Base-by-base conservation (phyloP, 2,329 filamentous ascomycete species). In the Blumeria hordei region DNA sequence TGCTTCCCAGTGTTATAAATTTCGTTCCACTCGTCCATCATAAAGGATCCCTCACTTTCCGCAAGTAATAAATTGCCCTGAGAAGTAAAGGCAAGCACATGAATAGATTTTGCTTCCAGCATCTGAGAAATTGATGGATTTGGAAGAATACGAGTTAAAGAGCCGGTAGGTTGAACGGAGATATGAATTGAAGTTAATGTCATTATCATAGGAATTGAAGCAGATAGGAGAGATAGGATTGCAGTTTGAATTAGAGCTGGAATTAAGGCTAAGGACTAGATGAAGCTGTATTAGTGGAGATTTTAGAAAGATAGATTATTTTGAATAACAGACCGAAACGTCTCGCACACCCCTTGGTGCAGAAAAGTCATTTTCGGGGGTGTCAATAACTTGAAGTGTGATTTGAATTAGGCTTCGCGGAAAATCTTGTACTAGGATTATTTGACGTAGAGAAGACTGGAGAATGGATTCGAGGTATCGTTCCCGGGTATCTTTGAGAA, bases 71-170 rank as follows among this genome's bases (percentile, higher is more conserved):
- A 70, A 57, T 85, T 79, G 8, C 81, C 77, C 54, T 78, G 72
- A 1, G 81, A 80, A n/a, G 81, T 82, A 65, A 92, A 94, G 6
- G 80, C 83, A 56, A 95, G 73, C n/a, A 84, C 85, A 65, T 95
- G 90, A 21, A 85, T 69, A 5, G 87, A 93, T 55, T 70, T 73
- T 10, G 83, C 81, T 49, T 70, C 69, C 59, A 78, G 72, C 49
- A 81, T 72, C 57, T 84, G 74, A 21, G 75, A 71, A 6, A 78
- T 72, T 3, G 76, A 77, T 6, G 87, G 87, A 55, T 81, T 75
- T 33, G 71, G 67, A 34, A 78, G 66, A 35, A 80, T 68, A 34
- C 63, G 64, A 34, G 67, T 64, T 55, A 68, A 64, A 58, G 70
- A 63, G 49, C 67, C 62, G 12, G 16, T 33, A 39, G 11, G n/a